phyloP scores from a whole-genome alignment of 768 basidiomycete species.

The Daedaleopsis nitida region DNA sequence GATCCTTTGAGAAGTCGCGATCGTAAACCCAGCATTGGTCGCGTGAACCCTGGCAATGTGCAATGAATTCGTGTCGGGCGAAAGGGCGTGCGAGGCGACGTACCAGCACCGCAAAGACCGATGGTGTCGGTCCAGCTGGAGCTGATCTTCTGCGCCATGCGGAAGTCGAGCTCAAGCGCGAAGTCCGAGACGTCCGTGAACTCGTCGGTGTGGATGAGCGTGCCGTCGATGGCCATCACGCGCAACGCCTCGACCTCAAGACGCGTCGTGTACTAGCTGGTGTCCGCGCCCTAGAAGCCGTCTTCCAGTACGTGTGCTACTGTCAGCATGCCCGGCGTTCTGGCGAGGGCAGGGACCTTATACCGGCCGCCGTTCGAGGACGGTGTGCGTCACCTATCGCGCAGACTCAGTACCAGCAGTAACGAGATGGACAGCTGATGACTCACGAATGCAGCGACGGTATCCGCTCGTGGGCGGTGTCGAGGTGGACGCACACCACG shows the following conservation, averaged over 20 bases:
- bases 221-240: constrained; percentile 40
- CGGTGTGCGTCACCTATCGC: constrained; percentile 48
- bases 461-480: constrained; percentile 50
- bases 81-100: background rate
- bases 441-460: constrained; percentile 18
- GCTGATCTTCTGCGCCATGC: constrained; percentile 29
- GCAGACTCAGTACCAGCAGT: background rate
- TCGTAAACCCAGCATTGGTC: constrained; percentile 56
- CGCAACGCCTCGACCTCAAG: constrained; percentile 28
- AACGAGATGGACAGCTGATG: background rate
- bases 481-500: constrained; percentile 55
- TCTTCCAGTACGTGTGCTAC: constrained; percentile 61
- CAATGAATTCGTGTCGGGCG: constrained; percentile 19
- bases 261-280: constrained; percentile 32
- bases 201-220: constrained; percentile 42
- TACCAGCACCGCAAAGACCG: constrained; percentile 27
- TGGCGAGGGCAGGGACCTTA: constrained; percentile 44
- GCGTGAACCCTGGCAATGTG: constrained; percentile 51
- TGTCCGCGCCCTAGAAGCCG: constrained; percentile 46
- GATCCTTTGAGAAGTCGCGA: constrained; percentile 26
- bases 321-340: constrained; percentile 62
- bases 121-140: constrained; percentile 26
- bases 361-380: constrained; percentile 46
- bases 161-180: constrained; percentile 48
- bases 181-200: constrained; percentile 33